phyloP scores from a whole-genome alignment of 2,329 filamentous ascomycete genomes.

The Botrytis medusae region DNA sequence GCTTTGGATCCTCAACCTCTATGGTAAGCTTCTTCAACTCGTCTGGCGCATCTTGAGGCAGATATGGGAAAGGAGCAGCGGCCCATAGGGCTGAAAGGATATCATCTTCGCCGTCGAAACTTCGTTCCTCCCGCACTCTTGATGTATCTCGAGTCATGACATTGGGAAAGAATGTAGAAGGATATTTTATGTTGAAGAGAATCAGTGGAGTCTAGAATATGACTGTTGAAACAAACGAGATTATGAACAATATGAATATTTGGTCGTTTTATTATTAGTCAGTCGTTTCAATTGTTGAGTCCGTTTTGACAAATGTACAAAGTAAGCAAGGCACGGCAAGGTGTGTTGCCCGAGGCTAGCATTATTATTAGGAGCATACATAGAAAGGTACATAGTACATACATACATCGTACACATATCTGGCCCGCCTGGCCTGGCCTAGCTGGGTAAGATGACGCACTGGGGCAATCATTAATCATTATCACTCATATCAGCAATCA shows the following conservation, averaged over 20 bases:
- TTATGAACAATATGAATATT: neutral
- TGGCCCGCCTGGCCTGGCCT: neutral
- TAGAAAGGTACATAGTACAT: too few relatives aligned
- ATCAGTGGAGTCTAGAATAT: neutral
- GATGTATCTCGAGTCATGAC: slow-evolving; percentile 52
- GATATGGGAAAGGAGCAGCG: slow-evolving; percentile 56
- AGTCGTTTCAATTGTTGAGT: neutral
- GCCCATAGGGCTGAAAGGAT: slow-evolving; percentile 61
- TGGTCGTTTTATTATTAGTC: neutral
- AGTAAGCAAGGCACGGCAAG: neutral
- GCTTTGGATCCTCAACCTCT: slow-evolving; percentile 60
- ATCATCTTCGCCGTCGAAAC: slow-evolving; percentile 31
- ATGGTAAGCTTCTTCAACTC: slow-evolving; percentile 57
- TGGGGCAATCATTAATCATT: neutral
- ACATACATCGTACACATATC: too few relatives aligned
- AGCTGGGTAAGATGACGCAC: slow-evolving; percentile 9
- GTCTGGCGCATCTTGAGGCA: slow-evolving; percentile 60
- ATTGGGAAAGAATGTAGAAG: slow-evolving; percentile 34
- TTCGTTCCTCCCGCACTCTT: slow-evolving; percentile 30
- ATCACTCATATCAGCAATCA: neutral
- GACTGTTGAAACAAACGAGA: slow-evolving; percentile 6
- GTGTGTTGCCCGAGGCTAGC: neutral
- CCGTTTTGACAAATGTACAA: slow-evolving; percentile 2
- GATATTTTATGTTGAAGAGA: neutral
- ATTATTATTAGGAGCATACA: neutral